phyloP scores from a whole-genome alignment of 2,329 filamentous ascomycete genomes.

The Neonectria magnoliae region DNA sequence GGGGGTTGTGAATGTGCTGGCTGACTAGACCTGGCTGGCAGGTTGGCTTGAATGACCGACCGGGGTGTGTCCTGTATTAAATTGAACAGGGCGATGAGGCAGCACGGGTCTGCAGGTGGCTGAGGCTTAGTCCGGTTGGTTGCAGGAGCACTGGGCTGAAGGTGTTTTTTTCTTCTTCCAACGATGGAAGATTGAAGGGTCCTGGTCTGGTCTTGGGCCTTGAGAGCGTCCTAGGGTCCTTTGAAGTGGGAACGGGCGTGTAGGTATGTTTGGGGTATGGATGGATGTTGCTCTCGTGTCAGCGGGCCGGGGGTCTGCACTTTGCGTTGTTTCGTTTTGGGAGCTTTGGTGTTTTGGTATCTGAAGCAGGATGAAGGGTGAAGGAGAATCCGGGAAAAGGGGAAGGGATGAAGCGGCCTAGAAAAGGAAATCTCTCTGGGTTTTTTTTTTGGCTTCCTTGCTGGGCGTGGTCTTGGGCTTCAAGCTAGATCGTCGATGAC shows the following conservation, averaged over 20 bases:
- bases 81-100: conserved; percentile 34
- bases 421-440: background rate
- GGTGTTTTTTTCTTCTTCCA: conserved; percentile 1
- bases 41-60: conserved; percentile 3
- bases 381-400: background rate
- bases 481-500: conserved; percentile 15
- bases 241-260: conserved; percentile 2
- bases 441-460: background rate
- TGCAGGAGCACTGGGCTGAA: conserved; percentile 32
- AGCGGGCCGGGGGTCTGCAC: background rate
- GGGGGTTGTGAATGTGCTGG: conserved; percentile 7
- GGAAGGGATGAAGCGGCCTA: conserved; percentile 8
- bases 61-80: conserved; percentile 23
- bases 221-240: background rate
- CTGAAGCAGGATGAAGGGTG: background rate
- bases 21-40: background rate
- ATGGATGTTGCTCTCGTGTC: background rate
- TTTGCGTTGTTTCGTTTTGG: background rate
- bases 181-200: conserved; percentile 32
- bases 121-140: conserved; percentile 41
- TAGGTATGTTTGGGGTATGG: conserved; percentile 2
- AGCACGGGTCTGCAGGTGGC: conserved; percentile 39
- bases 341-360: background rate
- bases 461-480: conserved; percentile 4
- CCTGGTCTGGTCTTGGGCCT: conserved; percentile 12